A percentile compares a stretch with the other conserved stretches of the same genome.
phyloP scores from a whole-genome alignment of 2,329 filamentous ascomycete species.

The Metarhizium robertsii region DNA sequence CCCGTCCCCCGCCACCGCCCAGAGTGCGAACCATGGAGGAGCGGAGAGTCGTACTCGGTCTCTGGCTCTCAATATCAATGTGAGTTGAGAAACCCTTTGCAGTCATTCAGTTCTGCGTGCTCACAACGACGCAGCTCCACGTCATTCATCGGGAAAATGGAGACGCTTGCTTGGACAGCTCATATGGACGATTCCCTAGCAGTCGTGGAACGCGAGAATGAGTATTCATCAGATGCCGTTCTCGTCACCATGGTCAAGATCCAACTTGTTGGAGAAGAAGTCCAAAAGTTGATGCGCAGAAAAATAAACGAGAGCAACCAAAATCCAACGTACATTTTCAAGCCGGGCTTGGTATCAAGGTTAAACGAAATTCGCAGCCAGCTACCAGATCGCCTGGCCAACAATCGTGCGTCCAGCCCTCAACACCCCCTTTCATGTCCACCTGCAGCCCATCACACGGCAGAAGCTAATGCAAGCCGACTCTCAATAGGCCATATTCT shows the following conservation, averaged over 20 bases:
- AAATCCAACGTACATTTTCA: constrained; percentile 23
- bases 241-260: constrained; percentile 28
- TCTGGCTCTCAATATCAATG: constrained; percentile 32
- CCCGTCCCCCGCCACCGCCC: constrained; percentile 14
- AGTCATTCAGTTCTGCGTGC: neutral
- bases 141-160: constrained; percentile 34
- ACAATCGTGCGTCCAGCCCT: constrained; percentile 16
- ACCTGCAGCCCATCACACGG: neutral
- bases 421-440: neutral
- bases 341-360: constrained; percentile 19
- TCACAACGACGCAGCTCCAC: constrained; percentile 17
- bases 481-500: constrained; percentile 18
- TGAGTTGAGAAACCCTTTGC: constrained; percentile 10
- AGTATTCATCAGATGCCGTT: constrained; percentile 39
- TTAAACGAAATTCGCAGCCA: constrained; percentile 17
- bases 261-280: constrained; percentile 31
- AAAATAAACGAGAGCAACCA: constrained; percentile 16
- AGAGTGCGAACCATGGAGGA: constrained; percentile 37
- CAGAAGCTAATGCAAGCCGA: neutral
- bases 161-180: constrained; percentile 45
- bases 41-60: constrained; percentile 36
- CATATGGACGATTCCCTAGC: constrained; percentile 49
- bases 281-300: constrained; percentile 22
- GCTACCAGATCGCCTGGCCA: constrained; percentile 13
- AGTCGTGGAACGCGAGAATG: constrained; percentile 32